phyloP scores from a whole-genome alignment of 257 asterid genomes.

The Solanum chmielewskii region DNA sequence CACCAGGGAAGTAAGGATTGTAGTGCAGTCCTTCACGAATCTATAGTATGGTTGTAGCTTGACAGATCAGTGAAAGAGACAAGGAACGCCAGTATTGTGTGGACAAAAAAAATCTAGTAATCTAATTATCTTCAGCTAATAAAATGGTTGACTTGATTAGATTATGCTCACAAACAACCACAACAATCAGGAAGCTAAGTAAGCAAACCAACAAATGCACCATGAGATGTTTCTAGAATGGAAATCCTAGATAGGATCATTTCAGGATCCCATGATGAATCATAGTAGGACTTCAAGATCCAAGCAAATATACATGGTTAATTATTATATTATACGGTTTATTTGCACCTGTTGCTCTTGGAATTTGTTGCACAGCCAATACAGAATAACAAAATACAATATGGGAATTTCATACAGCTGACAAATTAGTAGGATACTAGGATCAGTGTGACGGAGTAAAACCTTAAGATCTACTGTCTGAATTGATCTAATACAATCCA shows the following conservation, averaged over 20 bases:
- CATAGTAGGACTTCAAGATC: background rate
- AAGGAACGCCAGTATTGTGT: background rate
- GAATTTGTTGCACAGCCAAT: background rate
- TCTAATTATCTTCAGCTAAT: background rate
- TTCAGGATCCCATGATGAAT: background rate
- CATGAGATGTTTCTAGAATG: background rate
- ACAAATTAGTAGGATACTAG: background rate
- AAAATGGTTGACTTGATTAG: background rate
- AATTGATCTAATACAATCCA: background rate
- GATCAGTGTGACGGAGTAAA: background rate
- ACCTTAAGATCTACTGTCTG: background rate
- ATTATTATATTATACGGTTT: background rate
- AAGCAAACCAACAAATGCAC: background rate
- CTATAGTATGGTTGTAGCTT: conserved; percentile 11
- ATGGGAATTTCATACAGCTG: background rate
- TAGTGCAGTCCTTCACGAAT: conserved; percentile 66
- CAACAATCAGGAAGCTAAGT: background rate
- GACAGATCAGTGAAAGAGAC: background rate
- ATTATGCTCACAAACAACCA: background rate
- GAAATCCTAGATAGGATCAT: background rate
- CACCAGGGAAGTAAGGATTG: conserved; percentile 80
- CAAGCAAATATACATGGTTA: background rate
- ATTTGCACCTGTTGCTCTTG: background rate
- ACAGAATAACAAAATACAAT: background rate
- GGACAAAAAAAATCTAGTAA: background rate